A percentile compares a stretch with the other conserved stretches of the same genome.
phyloP scores from a whole-genome alignment of 345 rosid species.

The Brassica nigra region DNA sequence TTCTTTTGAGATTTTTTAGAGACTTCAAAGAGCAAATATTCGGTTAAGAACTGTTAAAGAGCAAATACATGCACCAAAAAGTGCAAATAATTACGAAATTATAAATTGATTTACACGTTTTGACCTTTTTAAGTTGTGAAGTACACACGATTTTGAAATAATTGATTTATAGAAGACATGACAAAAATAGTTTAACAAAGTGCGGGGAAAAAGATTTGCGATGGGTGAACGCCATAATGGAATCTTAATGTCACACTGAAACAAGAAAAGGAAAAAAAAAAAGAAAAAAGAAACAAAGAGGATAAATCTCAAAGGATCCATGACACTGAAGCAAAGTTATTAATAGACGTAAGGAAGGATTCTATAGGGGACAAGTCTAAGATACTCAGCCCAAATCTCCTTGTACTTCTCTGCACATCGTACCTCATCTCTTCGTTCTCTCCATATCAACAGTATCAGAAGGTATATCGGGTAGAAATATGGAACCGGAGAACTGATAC shows the following conservation, averaged over 20 bases:
- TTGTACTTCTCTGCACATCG: slow-evolving; percentile 88
- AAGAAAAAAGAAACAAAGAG: neutral
- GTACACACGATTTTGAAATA: too few relatives aligned
- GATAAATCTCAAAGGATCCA: slow-evolving; percentile 13
- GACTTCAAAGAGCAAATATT: neutral
- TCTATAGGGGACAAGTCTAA: slow-evolving; percentile 84
- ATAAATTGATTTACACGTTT: too few relatives aligned
- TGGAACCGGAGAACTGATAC: slow-evolving; percentile 70
- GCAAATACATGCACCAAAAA: too few relatives aligned
- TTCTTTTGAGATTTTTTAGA: neutral
- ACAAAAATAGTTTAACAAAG: neutral
- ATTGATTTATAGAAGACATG: neutral
- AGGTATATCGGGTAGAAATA: slow-evolving; percentile 89
- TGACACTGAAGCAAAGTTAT: slow-evolving; percentile 35
- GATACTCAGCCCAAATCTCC: slow-evolving; percentile 80
- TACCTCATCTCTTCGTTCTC: slow-evolving; percentile 85
- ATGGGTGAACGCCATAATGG: slow-evolving; percentile 19
- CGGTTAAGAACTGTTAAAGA: too few relatives aligned
- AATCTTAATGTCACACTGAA: slow-evolving; percentile 15
- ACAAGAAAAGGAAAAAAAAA: slow-evolving; percentile 8
- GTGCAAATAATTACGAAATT: too few relatives aligned
- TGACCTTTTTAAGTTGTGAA: too few relatives aligned
- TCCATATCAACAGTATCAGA: slow-evolving; percentile 81
- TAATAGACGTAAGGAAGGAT: slow-evolving; percentile 83
- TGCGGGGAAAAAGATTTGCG: neutral